Evolutionary conservation across 148 eudicot species (phyloP).

Genomic region (Amaranthus palmeri): DNA sequence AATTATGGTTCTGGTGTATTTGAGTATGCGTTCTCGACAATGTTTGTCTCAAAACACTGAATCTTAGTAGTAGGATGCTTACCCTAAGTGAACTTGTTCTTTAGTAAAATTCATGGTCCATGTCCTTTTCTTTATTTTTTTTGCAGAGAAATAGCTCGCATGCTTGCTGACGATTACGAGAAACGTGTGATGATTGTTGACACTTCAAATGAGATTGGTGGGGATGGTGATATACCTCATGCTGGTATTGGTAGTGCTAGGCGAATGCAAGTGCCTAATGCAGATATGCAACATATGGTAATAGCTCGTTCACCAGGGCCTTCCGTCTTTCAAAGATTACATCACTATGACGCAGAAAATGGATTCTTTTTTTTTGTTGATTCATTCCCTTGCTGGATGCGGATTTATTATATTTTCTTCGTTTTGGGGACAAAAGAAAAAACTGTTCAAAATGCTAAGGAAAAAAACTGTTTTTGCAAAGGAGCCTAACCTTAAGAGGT

Average conservation of each 20-base stretch:
- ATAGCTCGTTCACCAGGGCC: slow-evolving; percentile 4
- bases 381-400: neutral
- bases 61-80: neutral
- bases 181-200: slow-evolving; percentile 98
- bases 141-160: slow-evolving; percentile 88
- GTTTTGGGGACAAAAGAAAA: neutral
- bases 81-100: no score
- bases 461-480: neutral
- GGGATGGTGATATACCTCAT: slow-evolving; percentile 99
- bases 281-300: slow-evolving; percentile 93
- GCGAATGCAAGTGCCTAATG: slow-evolving; percentile 88
- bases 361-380: neutral
- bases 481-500: neutral
- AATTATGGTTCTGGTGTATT: neutral
- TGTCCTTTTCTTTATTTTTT: slow-evolving; percentile 3
- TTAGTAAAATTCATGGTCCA: neutral
- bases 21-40: neutral
- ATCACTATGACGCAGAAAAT: neutral
- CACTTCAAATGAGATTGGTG: slow-evolving; percentile 98
- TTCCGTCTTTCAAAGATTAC: slow-evolving; percentile 13
- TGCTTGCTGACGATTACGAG: slow-evolving; percentile 81
- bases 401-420: neutral
- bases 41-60: neutral
- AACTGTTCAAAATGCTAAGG: neutral
- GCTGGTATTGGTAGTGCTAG: slow-evolving; percentile 93